Percentiles rank a stretch among this genome's conserved stretches.
Evolutionary conservation across 31 red algal species (phyloP).

Genomic region (Bonnemaisonia californica): DNA sequence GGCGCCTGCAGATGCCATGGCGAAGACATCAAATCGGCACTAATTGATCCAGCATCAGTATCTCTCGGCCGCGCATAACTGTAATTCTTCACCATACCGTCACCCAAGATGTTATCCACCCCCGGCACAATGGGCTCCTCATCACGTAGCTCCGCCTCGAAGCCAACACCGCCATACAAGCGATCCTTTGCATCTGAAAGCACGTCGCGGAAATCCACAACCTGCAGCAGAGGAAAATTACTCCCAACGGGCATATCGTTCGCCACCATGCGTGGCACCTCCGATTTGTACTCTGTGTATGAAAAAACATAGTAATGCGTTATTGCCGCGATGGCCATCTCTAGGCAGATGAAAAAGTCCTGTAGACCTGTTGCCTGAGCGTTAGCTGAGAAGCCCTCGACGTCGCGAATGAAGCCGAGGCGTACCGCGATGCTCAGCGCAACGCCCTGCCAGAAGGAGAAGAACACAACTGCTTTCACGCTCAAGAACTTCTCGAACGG

Average conservation of each 20-base stretch:
- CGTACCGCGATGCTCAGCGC: slow-evolving; percentile 66
- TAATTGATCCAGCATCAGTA: slow-evolving; percentile 5
- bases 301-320: slow-evolving; percentile 90
- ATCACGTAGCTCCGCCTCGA: slow-evolving; percentile 87
- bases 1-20: slow-evolving; percentile 30
- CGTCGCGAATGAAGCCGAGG: slow-evolving; percentile 70
- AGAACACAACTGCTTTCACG: slow-evolving; percentile 95
- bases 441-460: slow-evolving; percentile 97
- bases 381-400: slow-evolving; percentile 71
- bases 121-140: slow-evolving; percentile 68
- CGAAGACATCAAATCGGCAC: slow-evolving; percentile 34
- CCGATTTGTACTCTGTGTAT: slow-evolving; percentile 58
- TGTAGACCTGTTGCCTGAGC: slow-evolving; percentile 86
- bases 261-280: neutral
- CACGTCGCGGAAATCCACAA: slow-evolving; percentile 96
- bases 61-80: neutral
- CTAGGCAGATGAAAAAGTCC: slow-evolving; percentile 93
- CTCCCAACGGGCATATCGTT: slow-evolving; percentile 13
- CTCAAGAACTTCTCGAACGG: slow-evolving; percentile 91
- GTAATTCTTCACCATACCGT: neutral
- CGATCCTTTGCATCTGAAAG: slow-evolving; percentile 88
- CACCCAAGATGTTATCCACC: slow-evolving; percentile 13
- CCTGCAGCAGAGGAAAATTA: slow-evolving; percentile 69
- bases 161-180: slow-evolving; percentile 66
- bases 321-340: slow-evolving; percentile 91